phyloP scores from a whole-genome alignment of 2,329 filamentous ascomycete species.

The Nemania abortiva region DNA sequence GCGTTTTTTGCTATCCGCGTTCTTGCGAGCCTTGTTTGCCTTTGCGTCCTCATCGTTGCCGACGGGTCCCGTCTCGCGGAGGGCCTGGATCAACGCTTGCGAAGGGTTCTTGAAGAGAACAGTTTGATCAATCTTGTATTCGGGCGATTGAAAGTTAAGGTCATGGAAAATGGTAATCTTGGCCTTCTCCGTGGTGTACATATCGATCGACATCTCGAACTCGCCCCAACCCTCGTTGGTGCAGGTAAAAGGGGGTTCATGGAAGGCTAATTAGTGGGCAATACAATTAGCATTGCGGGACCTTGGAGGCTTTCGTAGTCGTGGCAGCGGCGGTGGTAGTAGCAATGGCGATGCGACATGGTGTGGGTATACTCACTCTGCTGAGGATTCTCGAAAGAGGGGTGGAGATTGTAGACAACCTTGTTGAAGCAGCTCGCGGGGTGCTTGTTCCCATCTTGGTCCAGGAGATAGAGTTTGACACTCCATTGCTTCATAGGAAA shows the following conservation, averaged over 20 bases:
- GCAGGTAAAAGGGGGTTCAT: conserved; percentile 87
- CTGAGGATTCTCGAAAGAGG: conserved; percentile 87
- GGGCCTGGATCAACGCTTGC: conserved; percentile 79
- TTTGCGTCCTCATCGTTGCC: conserved; percentile 76
- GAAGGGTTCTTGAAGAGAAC: conserved; percentile 95
- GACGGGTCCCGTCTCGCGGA: conserved; percentile 88
- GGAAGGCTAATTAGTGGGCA: conserved; percentile 70
- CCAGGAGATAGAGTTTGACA: conserved; percentile 85
- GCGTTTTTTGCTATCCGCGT: conserved; percentile 79
- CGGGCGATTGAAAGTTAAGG: conserved; percentile 85
- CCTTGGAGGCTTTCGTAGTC: not conserved
- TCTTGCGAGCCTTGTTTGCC: conserved; percentile 70
- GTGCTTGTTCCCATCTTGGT: conserved; percentile 86
- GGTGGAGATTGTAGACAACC: conserved; percentile 92
- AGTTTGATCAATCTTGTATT: conserved; percentile 85
- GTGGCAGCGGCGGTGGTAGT: not conserved
- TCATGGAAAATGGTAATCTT: conserved; percentile 87
- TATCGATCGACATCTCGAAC: conserved; percentile 92
- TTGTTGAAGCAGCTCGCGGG: conserved; percentile 90
- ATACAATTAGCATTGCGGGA: conserved; percentile 33
- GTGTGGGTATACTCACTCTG: conserved; percentile 74
- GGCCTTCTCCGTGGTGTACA: conserved; percentile 87
- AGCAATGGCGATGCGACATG: not conserved
- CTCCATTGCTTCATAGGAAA: conserved; percentile 95
- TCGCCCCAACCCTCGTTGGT: conserved; percentile 98